These are phyloP conservation scores for Xylaria sp. DNA, from an alignment of 2,329 filamentous ascomycete genomes.

Conservation along the genomic window DNA sequence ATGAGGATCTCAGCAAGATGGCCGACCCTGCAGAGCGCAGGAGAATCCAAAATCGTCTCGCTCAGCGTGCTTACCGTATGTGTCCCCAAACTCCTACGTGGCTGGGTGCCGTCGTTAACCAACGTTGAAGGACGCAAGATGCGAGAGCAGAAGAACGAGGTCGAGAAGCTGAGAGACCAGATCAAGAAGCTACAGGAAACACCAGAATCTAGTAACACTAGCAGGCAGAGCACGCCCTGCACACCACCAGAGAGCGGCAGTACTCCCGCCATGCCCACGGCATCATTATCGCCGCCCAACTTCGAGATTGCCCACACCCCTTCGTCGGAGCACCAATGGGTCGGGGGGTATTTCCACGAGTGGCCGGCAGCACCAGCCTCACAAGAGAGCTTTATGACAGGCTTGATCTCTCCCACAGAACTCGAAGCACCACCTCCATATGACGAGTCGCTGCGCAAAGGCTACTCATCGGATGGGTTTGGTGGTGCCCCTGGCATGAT, in stretches of 20 bases:
- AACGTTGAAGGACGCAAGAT: conserved; percentile 40
- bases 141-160: conserved; percentile 43
- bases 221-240: conserved; percentile 39
- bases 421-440: conserved; percentile 35
- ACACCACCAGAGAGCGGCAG: conserved; percentile 37
- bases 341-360: conserved; percentile 40
- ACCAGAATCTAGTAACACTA: conserved; percentile 39
- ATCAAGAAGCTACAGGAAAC: conserved; percentile 42
- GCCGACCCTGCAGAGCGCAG: conserved; percentile 39
- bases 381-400: conserved; percentile 37
- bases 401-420: conserved; percentile 37
- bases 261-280: conserved; percentile 28
- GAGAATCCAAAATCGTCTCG: conserved; percentile 41
- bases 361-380: conserved; percentile 37
- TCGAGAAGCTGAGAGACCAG: conserved; percentile 43
- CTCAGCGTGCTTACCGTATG: conserved; percentile 41
- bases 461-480: conserved; percentile 35
- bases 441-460: conserved; percentile 32
- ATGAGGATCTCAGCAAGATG: conserved; percentile 42
- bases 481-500: conserved; percentile 27
- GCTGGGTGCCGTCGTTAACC: conserved; percentile 17
- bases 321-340: conserved; percentile 40
- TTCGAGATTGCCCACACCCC: conserved; percentile 38
- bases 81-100: not conserved
- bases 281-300: conserved; percentile 36